These are phyloP conservation scores for Chlamydomonas schloesseri DNA, from an alignment of 139 green algal species.

Conservation along the genomic window DNA sequence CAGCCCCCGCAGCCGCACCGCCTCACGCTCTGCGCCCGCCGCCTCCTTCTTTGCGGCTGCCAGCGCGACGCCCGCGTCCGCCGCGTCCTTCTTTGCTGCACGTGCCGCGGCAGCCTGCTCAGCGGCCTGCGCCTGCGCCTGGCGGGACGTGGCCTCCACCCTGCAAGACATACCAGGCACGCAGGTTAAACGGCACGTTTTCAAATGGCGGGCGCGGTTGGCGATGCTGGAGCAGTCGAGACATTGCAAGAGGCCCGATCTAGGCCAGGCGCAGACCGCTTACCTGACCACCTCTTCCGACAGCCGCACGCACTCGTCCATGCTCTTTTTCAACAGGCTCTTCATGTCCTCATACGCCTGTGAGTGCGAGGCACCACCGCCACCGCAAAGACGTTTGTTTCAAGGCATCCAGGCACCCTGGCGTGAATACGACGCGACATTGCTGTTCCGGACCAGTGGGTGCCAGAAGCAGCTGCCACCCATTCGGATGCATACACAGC, in stretches of 20 bases:
- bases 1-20: neutral
- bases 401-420: too few relatives aligned
- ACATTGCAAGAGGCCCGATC: too few relatives aligned
- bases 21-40: constrained; percentile 7
- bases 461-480: neutral
- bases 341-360: constrained; percentile 62
- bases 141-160: constrained; percentile 8
- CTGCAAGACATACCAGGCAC: too few relatives aligned
- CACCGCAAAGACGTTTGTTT: too few relatives aligned
- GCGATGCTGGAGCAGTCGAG: too few relatives aligned
- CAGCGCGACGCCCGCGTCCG: constrained; percentile 25
- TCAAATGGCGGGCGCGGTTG: too few relatives aligned
- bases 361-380: too few relatives aligned
- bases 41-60: constrained; percentile 23
- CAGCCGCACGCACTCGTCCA: constrained; percentile 61
- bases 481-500: neutral
- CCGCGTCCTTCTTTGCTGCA: constrained; percentile 47
- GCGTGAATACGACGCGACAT: neutral
- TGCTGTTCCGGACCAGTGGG: neutral
- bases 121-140: constrained; percentile 1
- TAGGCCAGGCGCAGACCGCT: too few relatives aligned
- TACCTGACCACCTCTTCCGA: constrained; percentile 58
- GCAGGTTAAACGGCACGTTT: too few relatives aligned
- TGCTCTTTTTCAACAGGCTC: constrained; percentile 59
- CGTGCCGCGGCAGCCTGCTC: constrained; percentile 31